Conservation (phyloP, 495 filamentous ascomycete species). For the Thermochaetoides thermophila region DNA sequence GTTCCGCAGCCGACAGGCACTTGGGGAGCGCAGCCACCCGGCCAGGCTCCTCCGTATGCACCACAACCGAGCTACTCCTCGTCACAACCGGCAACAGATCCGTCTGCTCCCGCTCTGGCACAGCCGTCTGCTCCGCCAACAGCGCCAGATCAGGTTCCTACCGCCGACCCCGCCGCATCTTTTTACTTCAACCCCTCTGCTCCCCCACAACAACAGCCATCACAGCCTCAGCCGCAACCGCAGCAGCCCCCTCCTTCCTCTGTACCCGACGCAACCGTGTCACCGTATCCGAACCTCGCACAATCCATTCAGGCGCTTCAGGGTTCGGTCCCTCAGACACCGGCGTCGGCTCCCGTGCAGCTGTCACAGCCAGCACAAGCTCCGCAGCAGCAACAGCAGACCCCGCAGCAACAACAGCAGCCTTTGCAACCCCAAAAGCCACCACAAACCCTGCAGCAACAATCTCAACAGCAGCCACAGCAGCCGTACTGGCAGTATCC, state of each 20-base stretch:
- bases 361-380: no score
- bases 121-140: conserved; percentile 10
- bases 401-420: conserved; percentile 7
- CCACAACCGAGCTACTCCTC: conserved; percentile 22
- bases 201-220: conserved; percentile 10
- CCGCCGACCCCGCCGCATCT: conserved; percentile 29
- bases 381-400: conserved; percentile 17
- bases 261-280: conserved; percentile 20
- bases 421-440: no score
- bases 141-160: conserved; percentile 17
- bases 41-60: conserved; percentile 18
- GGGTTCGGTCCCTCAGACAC: conserved; percentile 26
- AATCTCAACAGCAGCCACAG: conserved; percentile 6
- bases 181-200: conserved; percentile 41
- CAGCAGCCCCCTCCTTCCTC: conserved; percentile 19
- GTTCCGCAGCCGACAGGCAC: conserved; percentile 29
- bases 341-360: conserved; percentile 23
- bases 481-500: conserved; percentile 30
- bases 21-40: conserved; percentile 25
- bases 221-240: conserved; percentile 5
- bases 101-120: conserved; percentile 18
- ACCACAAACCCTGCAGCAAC: conserved; percentile 1
- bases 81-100: conserved; percentile 16
- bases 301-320: conserved; percentile 28
- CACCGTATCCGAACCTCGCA: conserved; percentile 31